phyloP scores from a whole-genome alignment of 2,329 filamentous ascomycete genomes.

The Fusarium goolgardi region DNA sequence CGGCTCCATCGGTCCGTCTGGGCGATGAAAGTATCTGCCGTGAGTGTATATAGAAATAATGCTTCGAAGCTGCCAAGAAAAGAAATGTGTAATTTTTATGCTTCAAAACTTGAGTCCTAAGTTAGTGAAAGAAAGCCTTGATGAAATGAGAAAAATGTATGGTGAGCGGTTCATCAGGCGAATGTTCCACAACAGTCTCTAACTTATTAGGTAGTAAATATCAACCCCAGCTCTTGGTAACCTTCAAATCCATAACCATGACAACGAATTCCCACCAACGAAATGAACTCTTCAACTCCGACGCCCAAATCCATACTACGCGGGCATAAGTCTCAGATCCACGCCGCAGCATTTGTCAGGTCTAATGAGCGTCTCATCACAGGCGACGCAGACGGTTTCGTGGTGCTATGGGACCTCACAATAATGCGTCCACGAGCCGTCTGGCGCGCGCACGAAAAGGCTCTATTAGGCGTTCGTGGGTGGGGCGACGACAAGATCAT shows the following conservation, averaged over 20 bases:
- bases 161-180: background rate
- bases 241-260: constrained; percentile 10
- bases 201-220: background rate
- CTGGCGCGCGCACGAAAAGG: constrained; percentile 85
- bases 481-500: constrained; percentile 82
- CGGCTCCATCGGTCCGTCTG: background rate
- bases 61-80: background rate
- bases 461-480: constrained; percentile 78
- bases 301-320: constrained; percentile 75
- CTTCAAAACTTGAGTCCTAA: background rate
- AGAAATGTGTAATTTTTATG: background rate
- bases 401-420: constrained; percentile 85
- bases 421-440: constrained; percentile 84
- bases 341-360: constrained; percentile 78
- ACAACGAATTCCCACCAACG: constrained; percentile 7
- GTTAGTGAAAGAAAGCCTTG: background rate
- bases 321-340: constrained; percentile 84
- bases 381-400: constrained; percentile 90
- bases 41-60: background rate
- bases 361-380: constrained; percentile 82
- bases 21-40: background rate
- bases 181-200: constrained; percentile 22
- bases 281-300: constrained; percentile 49
- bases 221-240: background rate
- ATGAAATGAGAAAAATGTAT: background rate